Percentiles rank a stretch among this genome's conserved stretches.
Conservation (phyloP, 1,139 yeast genomes). For the Martiniozyma asiatica region DNA sequence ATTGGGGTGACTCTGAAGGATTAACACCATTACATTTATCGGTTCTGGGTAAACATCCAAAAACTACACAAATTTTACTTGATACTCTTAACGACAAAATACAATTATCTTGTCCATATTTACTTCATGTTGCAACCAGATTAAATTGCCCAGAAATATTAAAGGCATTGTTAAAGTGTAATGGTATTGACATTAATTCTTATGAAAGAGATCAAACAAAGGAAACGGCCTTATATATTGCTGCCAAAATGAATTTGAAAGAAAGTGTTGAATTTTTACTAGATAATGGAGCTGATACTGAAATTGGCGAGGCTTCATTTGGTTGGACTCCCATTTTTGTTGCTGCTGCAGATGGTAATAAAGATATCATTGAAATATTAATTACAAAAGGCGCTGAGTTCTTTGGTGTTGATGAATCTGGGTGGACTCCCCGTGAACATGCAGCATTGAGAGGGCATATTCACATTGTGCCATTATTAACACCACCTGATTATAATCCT, state of each 20-base stretch:
- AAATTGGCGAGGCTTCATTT: slow-evolving; percentile 63
- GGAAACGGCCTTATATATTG: slow-evolving; percentile 77
- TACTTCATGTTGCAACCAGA: slow-evolving; percentile 61
- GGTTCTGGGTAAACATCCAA: slow-evolving; percentile 72
- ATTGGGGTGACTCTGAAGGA: slow-evolving; percentile 80
- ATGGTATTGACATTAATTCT: slow-evolving; percentile 55
- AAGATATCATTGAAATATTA: slow-evolving; percentile 44
- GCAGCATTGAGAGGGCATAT: slow-evolving; percentile 87
- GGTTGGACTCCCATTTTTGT: slow-evolving; percentile 95
- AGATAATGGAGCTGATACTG: slow-evolving; percentile 53
- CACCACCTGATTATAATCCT: slow-evolving; percentile 28
- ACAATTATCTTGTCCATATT: slow-evolving; percentile 33
- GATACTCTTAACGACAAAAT: slow-evolving; percentile 28
- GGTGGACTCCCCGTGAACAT: slow-evolving; percentile 97
- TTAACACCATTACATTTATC: slow-evolving; percentile 78
- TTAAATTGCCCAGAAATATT: slow-evolving; percentile 50
- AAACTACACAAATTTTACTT: slow-evolving; percentile 54
- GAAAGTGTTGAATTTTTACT: slow-evolving; percentile 48
- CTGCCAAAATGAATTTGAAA: slow-evolving; percentile 51
- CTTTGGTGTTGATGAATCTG: slow-evolving; percentile 64
- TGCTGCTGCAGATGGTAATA: slow-evolving; percentile 80
- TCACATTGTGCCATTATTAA: slow-evolving; percentile 48
- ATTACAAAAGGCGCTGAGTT: slow-evolving; percentile 41
- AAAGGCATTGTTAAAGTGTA: slow-evolving; percentile 38
- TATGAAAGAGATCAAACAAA: slow-evolving; percentile 42